Evolutionary conservation across 768 basidiomycete species (phyloP).

Genomic region (Russula sp.): DNA sequence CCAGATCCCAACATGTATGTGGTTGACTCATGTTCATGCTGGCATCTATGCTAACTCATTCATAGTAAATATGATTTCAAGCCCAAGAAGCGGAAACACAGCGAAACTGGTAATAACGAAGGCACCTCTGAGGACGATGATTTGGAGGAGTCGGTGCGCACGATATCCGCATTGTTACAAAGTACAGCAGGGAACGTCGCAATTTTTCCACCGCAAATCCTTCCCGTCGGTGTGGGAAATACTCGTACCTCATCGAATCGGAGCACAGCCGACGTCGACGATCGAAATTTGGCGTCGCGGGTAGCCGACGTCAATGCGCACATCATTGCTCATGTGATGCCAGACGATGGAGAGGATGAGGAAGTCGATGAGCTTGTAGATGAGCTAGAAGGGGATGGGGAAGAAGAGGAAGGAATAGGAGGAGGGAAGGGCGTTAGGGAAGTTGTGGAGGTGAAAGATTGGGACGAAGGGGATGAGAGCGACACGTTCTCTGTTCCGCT

Average conservation of each 20-base stretch:
- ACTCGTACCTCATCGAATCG: constrained; percentile 11
- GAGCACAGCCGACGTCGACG: constrained; percentile 14
- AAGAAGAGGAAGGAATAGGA: constrained; percentile 29
- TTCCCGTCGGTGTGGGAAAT: constrained; percentile 22
- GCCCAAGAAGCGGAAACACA: constrained; percentile 53
- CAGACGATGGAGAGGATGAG: constrained; percentile 50
- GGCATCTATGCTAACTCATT: constrained; percentile 10
- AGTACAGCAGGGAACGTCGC: constrained; percentile 41
- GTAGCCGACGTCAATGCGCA: constrained; percentile 79
- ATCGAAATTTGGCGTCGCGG: constrained; percentile 48
- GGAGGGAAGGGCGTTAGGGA: not conserved
- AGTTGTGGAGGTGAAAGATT: constrained; percentile 13
- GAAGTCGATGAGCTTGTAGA: constrained; percentile 40
- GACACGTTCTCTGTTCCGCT: constrained; percentile 67
- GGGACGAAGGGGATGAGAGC: constrained; percentile 59
- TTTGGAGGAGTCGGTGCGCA: constrained; percentile 69
- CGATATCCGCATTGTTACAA: constrained; percentile 64
- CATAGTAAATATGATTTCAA: constrained; percentile 78
- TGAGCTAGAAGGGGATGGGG: constrained; percentile 37
- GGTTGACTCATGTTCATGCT: constrained; percentile 14
- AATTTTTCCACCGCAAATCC: constrained; percentile 19
- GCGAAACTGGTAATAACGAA: constrained; percentile 43
- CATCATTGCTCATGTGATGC: constrained; percentile 70
- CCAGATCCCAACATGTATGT: constrained; percentile 80
- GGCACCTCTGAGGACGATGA: constrained; percentile 49